These are phyloP conservation scores for Thermoascus crustaceus DNA, from an alignment of 2,329 filamentous ascomycete species.

Conservation along the genomic window DNA sequence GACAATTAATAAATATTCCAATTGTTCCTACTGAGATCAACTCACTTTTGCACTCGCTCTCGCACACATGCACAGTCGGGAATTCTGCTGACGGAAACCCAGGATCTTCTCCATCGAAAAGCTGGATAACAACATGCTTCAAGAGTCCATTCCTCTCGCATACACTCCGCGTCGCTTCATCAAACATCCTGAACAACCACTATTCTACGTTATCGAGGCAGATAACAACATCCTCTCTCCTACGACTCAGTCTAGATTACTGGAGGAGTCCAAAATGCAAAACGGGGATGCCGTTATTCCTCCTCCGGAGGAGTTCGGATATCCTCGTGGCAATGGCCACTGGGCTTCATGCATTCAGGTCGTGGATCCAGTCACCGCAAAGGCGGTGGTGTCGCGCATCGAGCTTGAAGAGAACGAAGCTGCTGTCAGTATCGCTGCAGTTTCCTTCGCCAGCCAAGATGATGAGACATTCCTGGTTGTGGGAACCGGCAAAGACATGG, in stretches of 20 bases:
- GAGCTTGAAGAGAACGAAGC: conserved; percentile 86
- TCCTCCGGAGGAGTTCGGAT: conserved; percentile 77
- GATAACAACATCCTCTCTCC: conserved; percentile 86
- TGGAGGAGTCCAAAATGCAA: conserved; percentile 61
- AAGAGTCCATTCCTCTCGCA: conserved; percentile 74
- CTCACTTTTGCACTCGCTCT: too few relatives aligned
- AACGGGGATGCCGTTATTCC: conserved; percentile 66
- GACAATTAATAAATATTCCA: conserved; percentile 50
- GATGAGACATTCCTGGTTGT: conserved; percentile 88
- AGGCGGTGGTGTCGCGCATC: conserved; percentile 65
- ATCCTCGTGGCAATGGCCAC: conserved; percentile 71
- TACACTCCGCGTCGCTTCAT: conserved; percentile 87
- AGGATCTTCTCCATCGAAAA: conserved; percentile 89
- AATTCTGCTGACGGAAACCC: conserved; percentile 11
- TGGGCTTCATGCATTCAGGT: conserved; percentile 97
- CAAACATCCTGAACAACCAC: conserved; percentile 75
- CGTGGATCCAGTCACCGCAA: conserved; percentile 71
- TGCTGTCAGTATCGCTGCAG: conserved; percentile 74
- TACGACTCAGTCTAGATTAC: conserved; percentile 64
- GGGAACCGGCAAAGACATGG: conserved; percentile 86
- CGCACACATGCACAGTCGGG: conserved; percentile 4
- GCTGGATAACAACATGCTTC: conserved; percentile 73
- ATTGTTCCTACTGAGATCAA: conserved; percentile 92
- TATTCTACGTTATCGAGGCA: conserved; percentile 90
- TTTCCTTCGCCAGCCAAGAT: conserved; percentile 80